A percentile compares a stretch with the other conserved stretches of the same genome.
Evolutionary conservation across 83 land plant species (phyloP).

Genomic region (Picea abies): DNA sequence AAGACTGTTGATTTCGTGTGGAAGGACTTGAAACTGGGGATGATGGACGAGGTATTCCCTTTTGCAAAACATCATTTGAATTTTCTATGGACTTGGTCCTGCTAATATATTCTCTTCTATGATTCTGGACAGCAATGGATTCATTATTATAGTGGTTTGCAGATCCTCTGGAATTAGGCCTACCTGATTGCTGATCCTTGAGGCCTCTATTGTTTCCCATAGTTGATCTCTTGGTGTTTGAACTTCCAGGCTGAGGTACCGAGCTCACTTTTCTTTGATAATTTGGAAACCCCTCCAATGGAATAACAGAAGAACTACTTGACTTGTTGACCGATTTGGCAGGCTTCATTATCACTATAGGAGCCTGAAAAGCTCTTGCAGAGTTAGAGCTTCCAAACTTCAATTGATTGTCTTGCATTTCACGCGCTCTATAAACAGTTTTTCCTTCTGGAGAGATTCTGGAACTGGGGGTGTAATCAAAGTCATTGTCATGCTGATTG

Average conservation of each 20-base stretch:
- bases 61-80: constrained; percentile 5
- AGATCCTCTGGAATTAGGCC: constrained; percentile 24
- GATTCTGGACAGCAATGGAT: neutral
- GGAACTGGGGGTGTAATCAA: constrained; percentile 7
- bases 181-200: constrained; percentile 29
- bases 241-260: constrained; percentile 2
- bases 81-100: constrained; percentile 9
- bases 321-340: constrained; percentile 44
- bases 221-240: constrained; percentile 18
- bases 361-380: constrained; percentile 39
- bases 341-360: constrained; percentile 76
- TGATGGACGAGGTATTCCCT: constrained; percentile 6
- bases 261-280: constrained; percentile 18
- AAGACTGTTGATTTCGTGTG: constrained; percentile 18
- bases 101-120: constrained; percentile 24
- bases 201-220: constrained; percentile 4
- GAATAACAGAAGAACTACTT: constrained; percentile 33
- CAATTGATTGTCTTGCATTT: constrained; percentile 4
- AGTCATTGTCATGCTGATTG: neutral
- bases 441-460: constrained; percentile 5
- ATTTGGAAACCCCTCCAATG: constrained; percentile 26
- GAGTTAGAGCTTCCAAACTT: neutral
- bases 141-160: constrained; percentile 7
- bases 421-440: neutral
- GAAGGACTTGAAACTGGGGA: constrained; percentile 31